phyloP scores from a whole-genome alignment of 2,329 filamentous ascomycete genomes.

The Mariannaea elegans region DNA sequence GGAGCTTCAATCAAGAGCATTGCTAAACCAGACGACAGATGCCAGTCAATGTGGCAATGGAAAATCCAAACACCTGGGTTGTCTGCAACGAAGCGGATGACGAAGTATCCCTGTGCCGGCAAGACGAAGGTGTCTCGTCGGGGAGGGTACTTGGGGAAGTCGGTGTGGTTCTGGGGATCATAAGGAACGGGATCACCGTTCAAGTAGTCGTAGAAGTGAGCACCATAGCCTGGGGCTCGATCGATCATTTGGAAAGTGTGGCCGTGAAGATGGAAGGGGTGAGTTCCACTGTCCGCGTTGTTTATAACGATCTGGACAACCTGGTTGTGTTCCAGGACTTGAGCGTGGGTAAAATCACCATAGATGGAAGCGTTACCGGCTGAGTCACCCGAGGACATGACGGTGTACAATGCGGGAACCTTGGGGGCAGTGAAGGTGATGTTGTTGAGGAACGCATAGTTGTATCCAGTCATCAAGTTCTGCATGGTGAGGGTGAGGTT shows the following conservation, averaged over 20 bases:
- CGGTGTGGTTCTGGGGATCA: conserved; percentile 44
- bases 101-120: conserved; percentile 71
- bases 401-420: conserved; percentile 83
- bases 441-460: conserved; percentile 76
- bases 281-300: conserved; percentile 75
- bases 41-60: conserved; percentile 86
- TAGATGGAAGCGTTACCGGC: conserved; percentile 70
- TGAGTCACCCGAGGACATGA: conserved; percentile 68
- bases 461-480: conserved; percentile 68
- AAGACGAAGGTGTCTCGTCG: conserved; percentile 75
- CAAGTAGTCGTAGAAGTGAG: conserved; percentile 56
- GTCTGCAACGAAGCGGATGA: conserved; percentile 72
- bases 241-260: conserved; percentile 76
- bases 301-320: conserved; percentile 79
- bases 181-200: conserved; percentile 57
- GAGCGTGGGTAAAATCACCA: conserved; percentile 70
- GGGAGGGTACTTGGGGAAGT: conserved; percentile 67
- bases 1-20: conserved; percentile 73
- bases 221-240: conserved; percentile 47
- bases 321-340: conserved; percentile 73
- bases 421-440: conserved; percentile 78
- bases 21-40: conserved; percentile 71
- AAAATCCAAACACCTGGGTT: conserved; percentile 78
- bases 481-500: conserved; percentile 64
- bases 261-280: conserved; percentile 83